Evolutionary conservation across 2,329 filamentous ascomycete species (phyloP), one percentile per base, ranked within the genome.

Genomic region (Nothophoma quercina): DNA sequence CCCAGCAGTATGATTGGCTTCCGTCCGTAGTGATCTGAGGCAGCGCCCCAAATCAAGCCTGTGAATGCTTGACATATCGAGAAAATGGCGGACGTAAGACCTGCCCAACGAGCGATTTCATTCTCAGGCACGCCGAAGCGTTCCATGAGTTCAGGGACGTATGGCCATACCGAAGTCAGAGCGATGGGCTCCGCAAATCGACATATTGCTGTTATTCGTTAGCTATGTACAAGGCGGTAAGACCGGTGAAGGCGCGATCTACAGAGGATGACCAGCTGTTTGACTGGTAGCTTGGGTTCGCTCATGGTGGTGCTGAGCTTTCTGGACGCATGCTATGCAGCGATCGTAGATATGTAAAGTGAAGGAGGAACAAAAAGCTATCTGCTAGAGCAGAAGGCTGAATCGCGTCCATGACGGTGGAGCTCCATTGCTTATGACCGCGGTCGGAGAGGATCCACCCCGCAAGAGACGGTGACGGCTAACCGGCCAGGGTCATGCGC

Each of bases 171-270:
- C 69, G 90, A 95, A 1, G 92, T 96, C 59, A 97, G 84, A 42
- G 93, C 92, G 65, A 97, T 93, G 18, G 93, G 93, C 75, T 97
- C 93, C 45, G 92, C 90, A 62, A 97, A 85, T 58, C 93, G 91
- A 70, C 96, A 93, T 80, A 96, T 91, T 73, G 91, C 92, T 96
- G 65, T n/a, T 43, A 44, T 57, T 19, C 13, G 45, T 46, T 16
- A 56, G 58, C 50, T 48, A 53, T 42, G 16, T 10, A 9, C 7
- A 22, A 32, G 15, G 28, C 22, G 28, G 18, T 18, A n/a, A 33
- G 29, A 6, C 9, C n/a, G n/a, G 18, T 15, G 13, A 22, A 33
- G 40, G 22, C 12, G 5, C 18, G 32, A 46, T 56, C 13, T 64
- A 75, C 74, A 71, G 12, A 77, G 68, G 45, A 76, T 74, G 9